A percentile compares a stretch with the other conserved stretches of the same genome.
Evolutionary conservation across 768 basidiomycete genomes (phyloP).

Genomic region (Naganishia onofrii): DNA sequence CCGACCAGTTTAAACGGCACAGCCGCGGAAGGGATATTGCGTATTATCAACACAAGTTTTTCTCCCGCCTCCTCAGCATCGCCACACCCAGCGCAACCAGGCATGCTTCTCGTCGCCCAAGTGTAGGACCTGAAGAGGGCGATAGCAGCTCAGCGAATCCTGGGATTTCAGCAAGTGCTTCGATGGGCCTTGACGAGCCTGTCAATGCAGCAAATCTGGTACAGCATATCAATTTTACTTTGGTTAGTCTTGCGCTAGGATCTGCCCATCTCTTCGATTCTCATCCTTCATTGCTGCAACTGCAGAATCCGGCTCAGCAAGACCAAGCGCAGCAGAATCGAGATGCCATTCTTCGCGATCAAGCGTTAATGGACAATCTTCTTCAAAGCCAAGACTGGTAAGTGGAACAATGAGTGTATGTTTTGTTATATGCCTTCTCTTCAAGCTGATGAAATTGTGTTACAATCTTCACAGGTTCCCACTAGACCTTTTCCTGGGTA

Average conservation of each 20-base stretch:
- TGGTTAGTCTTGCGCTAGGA: not conserved
- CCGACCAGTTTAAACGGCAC: constrained; percentile 11
- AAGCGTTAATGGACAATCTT: constrained; percentile 13
- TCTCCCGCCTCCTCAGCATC: constrained; percentile 27
- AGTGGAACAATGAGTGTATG: not conserved
- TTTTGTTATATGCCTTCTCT: not conserved
- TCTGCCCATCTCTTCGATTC: too few species aligned
- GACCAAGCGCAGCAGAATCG: not conserved
- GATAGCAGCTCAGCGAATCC: not conserved
- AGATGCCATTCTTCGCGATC: constrained; percentile 1
- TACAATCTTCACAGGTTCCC: not conserved
- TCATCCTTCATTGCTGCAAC: not conserved
- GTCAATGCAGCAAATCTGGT: constrained; percentile 1
- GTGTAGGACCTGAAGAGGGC: not conserved
- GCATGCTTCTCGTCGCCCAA: constrained; percentile 6
- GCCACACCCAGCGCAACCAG: constrained; percentile 26
- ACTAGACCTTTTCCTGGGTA: constrained; percentile 8
- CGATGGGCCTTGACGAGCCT: not conserved
- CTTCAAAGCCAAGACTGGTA: constrained; percentile 18
- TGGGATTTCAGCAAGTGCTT: too few species aligned
- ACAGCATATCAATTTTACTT: constrained; percentile 8
- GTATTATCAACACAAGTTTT: constrained; percentile 32
- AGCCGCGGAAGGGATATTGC: constrained; percentile 26
- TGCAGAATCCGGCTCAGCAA: constrained; percentile 2
- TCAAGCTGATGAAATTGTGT: not conserved